Evolutionary conservation across 345 rosid species (phyloP), one percentile per base, ranked within the genome.

Genomic region (Noccaea caerulescens): DNA sequence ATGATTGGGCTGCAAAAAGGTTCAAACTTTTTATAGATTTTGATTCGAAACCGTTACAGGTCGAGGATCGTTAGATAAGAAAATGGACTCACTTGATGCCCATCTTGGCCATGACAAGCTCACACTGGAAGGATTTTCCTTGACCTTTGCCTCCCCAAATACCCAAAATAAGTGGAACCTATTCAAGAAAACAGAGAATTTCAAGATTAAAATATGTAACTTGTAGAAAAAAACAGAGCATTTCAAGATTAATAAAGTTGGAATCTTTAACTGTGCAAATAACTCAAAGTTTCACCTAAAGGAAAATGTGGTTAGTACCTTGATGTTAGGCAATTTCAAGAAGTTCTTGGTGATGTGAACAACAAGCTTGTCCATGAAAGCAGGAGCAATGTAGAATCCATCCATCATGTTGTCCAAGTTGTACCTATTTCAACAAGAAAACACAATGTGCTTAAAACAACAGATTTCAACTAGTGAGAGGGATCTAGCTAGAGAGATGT

Each of bases 61-160:
- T 54, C 0, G 10, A 11, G 32, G 18, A 20, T 20, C 23, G 23
- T 20, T 20, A 20, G 23, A 20, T 20, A 20, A 20, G 23, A 1
- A 20, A 20, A 34, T 20, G 58, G 62, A 80, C 97, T 81, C 73
- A 93, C 98, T 80, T 93, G 67, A 94, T 94, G 69, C 99, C 99
- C 99, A 94, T 86, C 95, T 94, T 94, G 82, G 91, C 87, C 66
- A 94, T 88, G 49, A 94, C 99, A 55, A 94, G 99, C 82, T 91
- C 99, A 71, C 95, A 87, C 38, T 94, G 99, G 89, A 94, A 94
- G 60, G 99, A 91, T 83, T 94, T 94, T 66, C 97, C 99, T 63
- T 94, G 99, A 64, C 97, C 99, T 80, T 94, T 94, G 79, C 99
- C 99, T 88, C 97, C 99, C 99, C 99, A 94, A 1, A 94, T 59